Conservation (phyloP, 2,329 filamentous ascomycete species). For the Hirsutella minnesotensis region DNA sequence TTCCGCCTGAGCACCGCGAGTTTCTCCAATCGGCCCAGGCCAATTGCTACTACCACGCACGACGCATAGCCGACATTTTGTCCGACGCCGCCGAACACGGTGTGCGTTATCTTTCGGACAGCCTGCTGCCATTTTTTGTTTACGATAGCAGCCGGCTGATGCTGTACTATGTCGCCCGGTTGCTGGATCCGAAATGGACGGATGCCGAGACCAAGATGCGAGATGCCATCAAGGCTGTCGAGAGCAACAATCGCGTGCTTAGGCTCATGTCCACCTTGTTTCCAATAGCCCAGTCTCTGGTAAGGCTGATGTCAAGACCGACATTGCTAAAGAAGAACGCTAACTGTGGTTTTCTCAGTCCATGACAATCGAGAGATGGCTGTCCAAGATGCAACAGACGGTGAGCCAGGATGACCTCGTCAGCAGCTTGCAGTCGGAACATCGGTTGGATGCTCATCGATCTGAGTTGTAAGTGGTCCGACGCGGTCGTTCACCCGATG, state of each 20-base stretch:
- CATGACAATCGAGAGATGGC: constrained; percentile 25
- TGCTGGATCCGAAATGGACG: constrained; percentile 23
- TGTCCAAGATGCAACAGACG: constrained; percentile 23
- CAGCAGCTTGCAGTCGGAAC: constrained; percentile 10
- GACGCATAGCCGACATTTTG: constrained; percentile 24
- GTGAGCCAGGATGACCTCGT: constrained; percentile 10
- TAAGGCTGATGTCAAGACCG: too few species aligned
- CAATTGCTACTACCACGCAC: constrained; percentile 25
- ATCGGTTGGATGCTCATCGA: constrained; percentile 10
- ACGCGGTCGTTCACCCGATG: too few species aligned
- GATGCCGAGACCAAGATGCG: constrained; percentile 23
- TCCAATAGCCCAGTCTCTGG: constrained; percentile 26
- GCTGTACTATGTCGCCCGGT: constrained; percentile 33
- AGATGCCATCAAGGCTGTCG: constrained; percentile 26
- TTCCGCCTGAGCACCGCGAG: constrained; percentile 24
- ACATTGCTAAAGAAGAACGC: not conserved
- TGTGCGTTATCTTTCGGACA: constrained; percentile 27
- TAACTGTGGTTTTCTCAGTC: constrained; percentile 11
- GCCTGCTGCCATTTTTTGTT: constrained; percentile 31
- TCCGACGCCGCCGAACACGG: constrained; percentile 28
- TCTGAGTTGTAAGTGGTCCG: constrained; percentile 7
- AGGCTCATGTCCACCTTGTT: constrained; percentile 25
- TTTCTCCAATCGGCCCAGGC: constrained; percentile 24
- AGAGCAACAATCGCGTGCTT: constrained; percentile 25
- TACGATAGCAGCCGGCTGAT: constrained; percentile 36